phyloP scores from a whole-genome alignment of 768 basidiomycete species.

The Leccinum fibrillosum region DNA sequence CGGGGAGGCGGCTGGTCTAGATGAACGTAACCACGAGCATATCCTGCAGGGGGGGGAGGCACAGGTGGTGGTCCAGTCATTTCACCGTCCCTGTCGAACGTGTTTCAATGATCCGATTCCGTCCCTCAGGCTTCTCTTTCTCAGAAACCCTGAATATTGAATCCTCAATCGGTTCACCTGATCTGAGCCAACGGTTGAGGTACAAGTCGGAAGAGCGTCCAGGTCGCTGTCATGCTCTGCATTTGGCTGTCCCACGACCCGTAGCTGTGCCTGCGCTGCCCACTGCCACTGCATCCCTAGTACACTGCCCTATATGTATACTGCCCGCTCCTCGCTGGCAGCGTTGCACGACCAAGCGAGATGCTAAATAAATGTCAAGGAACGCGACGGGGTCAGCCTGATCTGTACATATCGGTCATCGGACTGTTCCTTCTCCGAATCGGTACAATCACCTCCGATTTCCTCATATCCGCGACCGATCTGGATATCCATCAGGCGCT shows the following conservation, averaged over 20 bases:
- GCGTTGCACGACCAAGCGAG: neutral
- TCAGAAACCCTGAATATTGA: neutral
- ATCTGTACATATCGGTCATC: no score
- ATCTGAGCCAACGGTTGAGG: neutral
- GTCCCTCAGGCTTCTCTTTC: neutral
- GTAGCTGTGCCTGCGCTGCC: neutral
- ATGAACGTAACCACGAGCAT: slow-evolving; percentile 9
- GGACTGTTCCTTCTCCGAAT: neutral
- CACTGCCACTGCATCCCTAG: neutral
- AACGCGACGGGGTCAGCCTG: no score
- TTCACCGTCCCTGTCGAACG: neutral
- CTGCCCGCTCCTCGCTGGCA: neutral
- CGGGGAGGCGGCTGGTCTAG: slow-evolving; percentile 38
- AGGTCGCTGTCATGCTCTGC: neutral
- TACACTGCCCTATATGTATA: neutral
- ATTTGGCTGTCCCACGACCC: neutral
- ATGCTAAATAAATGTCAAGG: neutral
- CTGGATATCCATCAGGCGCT: neutral
- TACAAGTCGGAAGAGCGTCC: neutral
- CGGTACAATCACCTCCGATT: neutral
- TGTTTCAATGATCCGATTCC: neutral
- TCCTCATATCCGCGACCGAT: neutral
- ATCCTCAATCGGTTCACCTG: neutral
- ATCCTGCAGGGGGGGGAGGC: slow-evolving; percentile 25
- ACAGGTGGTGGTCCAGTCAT: slow-evolving; percentile 29